phyloP scores from a whole-genome alignment of 2,329 filamentous ascomycete genomes.

The Monilinia fructicola region DNA sequence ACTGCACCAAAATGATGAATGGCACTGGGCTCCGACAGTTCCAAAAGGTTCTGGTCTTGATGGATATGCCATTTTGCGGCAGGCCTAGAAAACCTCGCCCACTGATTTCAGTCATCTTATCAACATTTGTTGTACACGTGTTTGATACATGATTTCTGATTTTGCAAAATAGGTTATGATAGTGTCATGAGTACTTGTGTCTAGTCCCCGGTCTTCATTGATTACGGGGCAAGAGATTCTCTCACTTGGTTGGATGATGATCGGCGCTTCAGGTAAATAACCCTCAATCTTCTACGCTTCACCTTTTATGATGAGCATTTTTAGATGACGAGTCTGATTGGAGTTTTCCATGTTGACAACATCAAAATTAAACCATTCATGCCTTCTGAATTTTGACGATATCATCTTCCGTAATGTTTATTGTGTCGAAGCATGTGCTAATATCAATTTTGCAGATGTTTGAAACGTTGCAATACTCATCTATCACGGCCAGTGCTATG shows the following conservation, averaged over 20 bases:
- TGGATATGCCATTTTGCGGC: constrained; percentile 86
- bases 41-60: constrained; percentile 55
- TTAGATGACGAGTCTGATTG: constrained; percentile 79
- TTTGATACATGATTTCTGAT: constrained; percentile 17
- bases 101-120: constrained; percentile 62
- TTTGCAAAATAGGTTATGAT: constrained; percentile 13
- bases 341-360: constrained; percentile 71
- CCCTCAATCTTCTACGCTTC: constrained; percentile 24
- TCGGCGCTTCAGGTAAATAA: constrained; percentile 26
- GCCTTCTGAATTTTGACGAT: constrained; percentile 48
- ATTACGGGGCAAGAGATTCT: neutral
- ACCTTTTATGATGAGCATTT: constrained; percentile 49
- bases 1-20: constrained; percentile 65
- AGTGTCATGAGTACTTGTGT: neutral
- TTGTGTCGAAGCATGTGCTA: constrained; percentile 20
- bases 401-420: constrained; percentile 40
- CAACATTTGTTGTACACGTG: constrained; percentile 7
- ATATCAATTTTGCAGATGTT: neutral
- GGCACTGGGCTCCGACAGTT: constrained; percentile 96
- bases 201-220: constrained; percentile 4
- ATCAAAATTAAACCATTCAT: constrained; percentile 71
- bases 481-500: neutral
- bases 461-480: neutral
- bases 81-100: constrained; percentile 99
- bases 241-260: neutral